Evolutionary conservation across 352 stramenopile species (phyloP).

Genomic region (Phytophthora boehmeriae): DNA sequence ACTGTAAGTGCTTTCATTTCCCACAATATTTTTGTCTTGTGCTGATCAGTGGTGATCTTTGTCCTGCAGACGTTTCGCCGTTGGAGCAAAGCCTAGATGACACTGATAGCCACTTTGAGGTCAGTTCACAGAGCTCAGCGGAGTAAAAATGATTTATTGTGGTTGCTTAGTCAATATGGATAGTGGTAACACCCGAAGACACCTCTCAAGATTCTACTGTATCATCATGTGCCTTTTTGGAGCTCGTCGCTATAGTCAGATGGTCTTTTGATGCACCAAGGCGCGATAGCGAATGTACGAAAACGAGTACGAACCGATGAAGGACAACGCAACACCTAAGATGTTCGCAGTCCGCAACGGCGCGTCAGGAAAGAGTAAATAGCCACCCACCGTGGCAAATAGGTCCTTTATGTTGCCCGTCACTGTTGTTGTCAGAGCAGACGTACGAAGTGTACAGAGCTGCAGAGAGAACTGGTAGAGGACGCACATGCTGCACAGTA

Average conservation of each 20-base stretch:
- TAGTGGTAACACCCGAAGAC: neutral
- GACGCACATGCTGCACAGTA: constrained; percentile 75
- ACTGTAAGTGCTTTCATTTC: constrained; percentile 52
- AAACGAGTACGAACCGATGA: constrained; percentile 74
- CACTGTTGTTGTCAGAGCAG: constrained; percentile 72
- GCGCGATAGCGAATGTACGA: constrained; percentile 74
- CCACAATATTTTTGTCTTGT: constrained; percentile 13
- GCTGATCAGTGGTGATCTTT: neutral
- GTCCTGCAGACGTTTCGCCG: constrained; percentile 67
- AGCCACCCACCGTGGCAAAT: constrained; percentile 61
- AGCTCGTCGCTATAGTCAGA: constrained; percentile 3
- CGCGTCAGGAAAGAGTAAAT: constrained; percentile 65
- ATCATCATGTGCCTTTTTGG: neutral
- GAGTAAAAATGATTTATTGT: constrained; percentile 50
- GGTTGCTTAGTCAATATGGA: constrained; percentile 5
- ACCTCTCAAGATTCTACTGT: constrained; percentile 16
- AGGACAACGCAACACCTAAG: constrained; percentile 62
- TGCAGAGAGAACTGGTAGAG: constrained; percentile 80
- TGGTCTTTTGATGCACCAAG: constrained; percentile 19
- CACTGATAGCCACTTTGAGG: constrained; percentile 81
- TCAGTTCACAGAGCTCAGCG: constrained; percentile 79
- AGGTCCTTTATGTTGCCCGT: constrained; percentile 83
- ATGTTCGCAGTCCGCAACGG: constrained; percentile 49
- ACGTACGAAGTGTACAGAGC: constrained; percentile 72
- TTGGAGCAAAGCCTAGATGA: constrained; percentile 79